Conservation (phyloP, 345 rosid species). For the Gossypioides kirkii region DNA sequence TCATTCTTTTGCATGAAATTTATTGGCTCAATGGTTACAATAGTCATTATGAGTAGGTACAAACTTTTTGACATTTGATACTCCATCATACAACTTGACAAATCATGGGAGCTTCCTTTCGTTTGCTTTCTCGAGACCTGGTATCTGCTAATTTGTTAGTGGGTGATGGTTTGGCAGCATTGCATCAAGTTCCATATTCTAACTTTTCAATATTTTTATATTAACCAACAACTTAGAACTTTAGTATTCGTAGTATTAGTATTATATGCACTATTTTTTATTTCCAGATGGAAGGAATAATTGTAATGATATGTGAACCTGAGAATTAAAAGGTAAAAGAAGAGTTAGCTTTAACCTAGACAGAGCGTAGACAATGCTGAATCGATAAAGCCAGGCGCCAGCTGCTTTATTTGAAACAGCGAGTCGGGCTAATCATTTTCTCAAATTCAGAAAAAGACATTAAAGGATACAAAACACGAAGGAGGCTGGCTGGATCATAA, state of each 20-base stretch:
- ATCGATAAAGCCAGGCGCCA: not conserved
- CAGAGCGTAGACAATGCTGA: not conserved
- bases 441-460: not conserved
- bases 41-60: not conserved
- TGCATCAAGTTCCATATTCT: not conserved
- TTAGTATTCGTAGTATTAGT: not conserved
- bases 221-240: not conserved
- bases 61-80: constrained; percentile 21
- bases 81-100: not conserved
- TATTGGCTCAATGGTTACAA: constrained; percentile 33
- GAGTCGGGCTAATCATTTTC: not conserved
- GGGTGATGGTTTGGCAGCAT: not conserved
- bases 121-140: not conserved
- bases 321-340: too few relatives aligned
- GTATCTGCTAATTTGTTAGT: not conserved
- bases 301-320: too few relatives aligned
- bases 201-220: too few relatives aligned
- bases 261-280: too few relatives aligned
- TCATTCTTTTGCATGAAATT: constrained; percentile 13
- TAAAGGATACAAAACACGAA: constrained; percentile 27
- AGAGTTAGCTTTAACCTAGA: not conserved
- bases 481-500: constrained; percentile 16
- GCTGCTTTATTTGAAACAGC: not conserved
- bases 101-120: not conserved
- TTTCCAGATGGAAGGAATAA: too few relatives aligned